Percentiles rank a stretch among this genome's conserved stretches.
These are phyloP conservation scores for Dendrothele bispora DNA, from an alignment of 768 basidiomycete species.

Conservation along the genomic window DNA sequence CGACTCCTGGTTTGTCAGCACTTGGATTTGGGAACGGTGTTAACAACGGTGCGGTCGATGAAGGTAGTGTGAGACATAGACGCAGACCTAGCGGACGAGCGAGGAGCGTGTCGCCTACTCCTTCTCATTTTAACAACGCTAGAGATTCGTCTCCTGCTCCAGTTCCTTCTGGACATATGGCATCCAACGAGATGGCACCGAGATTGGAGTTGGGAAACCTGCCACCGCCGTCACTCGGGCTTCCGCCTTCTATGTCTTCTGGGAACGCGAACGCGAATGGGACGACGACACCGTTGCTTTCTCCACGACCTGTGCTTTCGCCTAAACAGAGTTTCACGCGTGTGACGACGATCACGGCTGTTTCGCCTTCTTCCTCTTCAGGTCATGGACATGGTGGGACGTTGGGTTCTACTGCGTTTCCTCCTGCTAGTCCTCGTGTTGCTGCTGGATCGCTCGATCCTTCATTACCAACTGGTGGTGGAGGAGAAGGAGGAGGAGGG, in stretches of 20 bases:
- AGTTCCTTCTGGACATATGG: background rate
- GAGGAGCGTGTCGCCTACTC: conserved; percentile 62
- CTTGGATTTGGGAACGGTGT: no score
- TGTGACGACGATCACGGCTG: background rate
- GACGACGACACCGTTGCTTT: conserved; percentile 47
- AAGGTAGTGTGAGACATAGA: no score
- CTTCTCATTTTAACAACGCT: background rate
- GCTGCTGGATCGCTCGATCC: no score
- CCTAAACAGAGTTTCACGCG: conserved; percentile 57
- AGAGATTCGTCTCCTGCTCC: conserved; percentile 25
- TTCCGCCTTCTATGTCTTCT: no score
- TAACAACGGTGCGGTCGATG: no score
- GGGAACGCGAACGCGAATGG: no score
- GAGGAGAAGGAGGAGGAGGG: background rate
- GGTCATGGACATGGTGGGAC: no score
- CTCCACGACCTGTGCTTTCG: conserved; percentile 69
- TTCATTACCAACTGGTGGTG: no score
- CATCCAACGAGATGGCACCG: conserved; percentile 9
- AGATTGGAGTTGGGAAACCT: conserved; percentile 21
- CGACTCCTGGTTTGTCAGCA: background rate
- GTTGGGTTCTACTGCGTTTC: no score
- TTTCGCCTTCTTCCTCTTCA: no score
- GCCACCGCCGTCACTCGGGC: conserved; percentile 20
- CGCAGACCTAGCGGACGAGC: conserved; percentile 57
- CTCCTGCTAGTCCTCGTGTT: no score